Evolutionary conservation across 176 grass and related monocot species (phyloP).

Genomic region (Poa annua): DNA sequence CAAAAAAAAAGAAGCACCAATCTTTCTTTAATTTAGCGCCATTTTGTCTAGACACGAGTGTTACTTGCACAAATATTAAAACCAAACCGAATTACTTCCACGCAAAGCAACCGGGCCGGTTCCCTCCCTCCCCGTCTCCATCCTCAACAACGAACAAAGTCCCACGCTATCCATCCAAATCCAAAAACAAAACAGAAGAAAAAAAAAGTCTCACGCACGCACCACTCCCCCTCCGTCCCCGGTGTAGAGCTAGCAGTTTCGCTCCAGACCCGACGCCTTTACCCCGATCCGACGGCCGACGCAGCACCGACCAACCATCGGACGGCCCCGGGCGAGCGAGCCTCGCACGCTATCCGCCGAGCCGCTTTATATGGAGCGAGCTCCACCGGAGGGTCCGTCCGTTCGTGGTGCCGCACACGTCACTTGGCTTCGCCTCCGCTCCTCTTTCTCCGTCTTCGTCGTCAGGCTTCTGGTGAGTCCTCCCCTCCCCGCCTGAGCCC

Average conservation of each 20-base stretch:
- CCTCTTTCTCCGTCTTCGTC: neutral
- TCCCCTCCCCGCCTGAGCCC: neutral
- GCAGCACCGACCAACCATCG: neutral
- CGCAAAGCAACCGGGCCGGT: neutral
- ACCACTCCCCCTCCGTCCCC: neutral
- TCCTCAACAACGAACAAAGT: neutral
- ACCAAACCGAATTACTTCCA: neutral
- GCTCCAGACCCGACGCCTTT: neutral
- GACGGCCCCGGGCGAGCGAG: neutral
- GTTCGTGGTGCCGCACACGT: neutral
- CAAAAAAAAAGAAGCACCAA: neutral
- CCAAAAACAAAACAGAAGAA: neutral
- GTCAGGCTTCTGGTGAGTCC: constrained; percentile 47
- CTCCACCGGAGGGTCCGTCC: too few relatives aligned
- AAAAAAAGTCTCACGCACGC: too few relatives aligned
- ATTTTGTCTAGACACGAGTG: neutral
- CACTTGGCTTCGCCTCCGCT: neutral
- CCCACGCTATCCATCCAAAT: neutral
- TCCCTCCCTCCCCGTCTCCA: neutral
- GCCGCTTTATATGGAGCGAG: constrained; percentile 33
- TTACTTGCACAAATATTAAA: neutral
- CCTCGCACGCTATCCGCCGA: neutral
- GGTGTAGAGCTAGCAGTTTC: constrained; percentile 22
- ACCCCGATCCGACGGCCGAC: constrained; percentile 34
- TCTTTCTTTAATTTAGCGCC: neutral